phyloP scores from a whole-genome alignment of 2,329 filamentous ascomycete species.

The Aspergillus amoenus region DNA sequence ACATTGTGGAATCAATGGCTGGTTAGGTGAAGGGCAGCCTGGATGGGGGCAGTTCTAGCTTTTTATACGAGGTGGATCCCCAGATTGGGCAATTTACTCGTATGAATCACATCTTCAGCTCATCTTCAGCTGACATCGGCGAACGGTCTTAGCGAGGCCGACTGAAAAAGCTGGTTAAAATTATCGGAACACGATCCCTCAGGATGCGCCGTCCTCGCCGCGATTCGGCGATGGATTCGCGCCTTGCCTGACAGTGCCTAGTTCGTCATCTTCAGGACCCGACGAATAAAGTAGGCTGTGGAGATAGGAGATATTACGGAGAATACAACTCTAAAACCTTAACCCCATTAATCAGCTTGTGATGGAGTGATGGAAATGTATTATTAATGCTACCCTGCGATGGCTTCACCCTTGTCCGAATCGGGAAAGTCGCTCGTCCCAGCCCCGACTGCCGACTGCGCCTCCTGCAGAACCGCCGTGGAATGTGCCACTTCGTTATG shows the following conservation, averaged over 20 bases:
- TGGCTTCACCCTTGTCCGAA: neutral
- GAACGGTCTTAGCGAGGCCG: no score
- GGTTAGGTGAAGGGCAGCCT: neutral
- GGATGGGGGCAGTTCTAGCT: neutral
- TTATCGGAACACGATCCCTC: no score
- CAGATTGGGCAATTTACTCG: no score
- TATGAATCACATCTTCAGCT: no score
- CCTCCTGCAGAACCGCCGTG: neutral
- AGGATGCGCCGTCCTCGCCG: no score
- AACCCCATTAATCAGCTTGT: neutral
- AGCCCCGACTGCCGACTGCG: neutral
- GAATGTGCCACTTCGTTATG: slow-evolving; percentile 20
- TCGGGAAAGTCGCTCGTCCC: neutral
- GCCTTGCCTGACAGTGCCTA: neutral
- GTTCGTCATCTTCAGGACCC: neutral
- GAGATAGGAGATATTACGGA: neutral
- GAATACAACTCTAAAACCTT: neutral
- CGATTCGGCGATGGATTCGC: neutral
- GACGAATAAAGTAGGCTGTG: neutral
- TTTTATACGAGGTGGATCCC: neutral
- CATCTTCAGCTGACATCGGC: no score
- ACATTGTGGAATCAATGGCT: neutral
- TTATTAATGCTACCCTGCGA: slow-evolving; percentile 1
- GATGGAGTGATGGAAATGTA: neutral
- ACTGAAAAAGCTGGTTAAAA: no score